A percentile compares a stretch with the other conserved stretches of the same genome.
Evolutionary conservation across 2,329 filamentous ascomycete genomes (phyloP).

Genomic region (Stachybotrys elegans): DNA sequence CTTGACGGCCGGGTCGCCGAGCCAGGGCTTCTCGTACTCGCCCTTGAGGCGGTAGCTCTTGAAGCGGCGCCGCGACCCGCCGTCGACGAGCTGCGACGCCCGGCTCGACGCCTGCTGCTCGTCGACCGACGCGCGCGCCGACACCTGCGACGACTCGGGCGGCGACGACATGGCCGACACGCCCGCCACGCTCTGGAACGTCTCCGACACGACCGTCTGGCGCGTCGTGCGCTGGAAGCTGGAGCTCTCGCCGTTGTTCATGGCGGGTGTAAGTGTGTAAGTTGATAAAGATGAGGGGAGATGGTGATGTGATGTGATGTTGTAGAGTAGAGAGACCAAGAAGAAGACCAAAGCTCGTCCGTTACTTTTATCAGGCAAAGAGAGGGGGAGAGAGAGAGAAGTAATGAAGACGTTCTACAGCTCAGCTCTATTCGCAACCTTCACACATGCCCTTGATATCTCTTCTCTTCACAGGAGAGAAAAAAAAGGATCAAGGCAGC

Average conservation of each 20-base stretch:
- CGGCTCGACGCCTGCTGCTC: neutral
- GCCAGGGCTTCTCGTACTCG: constrained; percentile 21
- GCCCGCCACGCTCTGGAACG: neutral
- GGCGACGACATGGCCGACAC: neutral
- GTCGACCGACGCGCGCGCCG: neutral
- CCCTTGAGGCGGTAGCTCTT: constrained; percentile 17
- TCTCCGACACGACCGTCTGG: too few relatives aligned
- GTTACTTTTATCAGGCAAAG: too few relatives aligned
- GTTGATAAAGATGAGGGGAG: too few relatives aligned
- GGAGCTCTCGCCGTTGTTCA: neutral
- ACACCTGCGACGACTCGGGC: neutral
- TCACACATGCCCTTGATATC: too few relatives aligned
- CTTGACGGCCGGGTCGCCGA: constrained; percentile 24
- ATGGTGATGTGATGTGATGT: neutral
- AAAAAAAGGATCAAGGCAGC: too few relatives aligned
- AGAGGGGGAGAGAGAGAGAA: neutral
- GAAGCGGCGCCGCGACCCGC: constrained; percentile 22
- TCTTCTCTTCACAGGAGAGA: too few relatives aligned
- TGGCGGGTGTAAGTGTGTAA: too few relatives aligned
- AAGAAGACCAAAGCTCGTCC: too few relatives aligned
- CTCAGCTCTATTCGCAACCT: neutral
- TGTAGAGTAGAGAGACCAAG: neutral
- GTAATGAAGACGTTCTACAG: neutral
- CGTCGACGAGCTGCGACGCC: neutral
- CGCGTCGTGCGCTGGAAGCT: neutral